Conservation (phyloP, 2,329 filamentous ascomycete genomes). For the Trichoderma oligosporum region DNA sequence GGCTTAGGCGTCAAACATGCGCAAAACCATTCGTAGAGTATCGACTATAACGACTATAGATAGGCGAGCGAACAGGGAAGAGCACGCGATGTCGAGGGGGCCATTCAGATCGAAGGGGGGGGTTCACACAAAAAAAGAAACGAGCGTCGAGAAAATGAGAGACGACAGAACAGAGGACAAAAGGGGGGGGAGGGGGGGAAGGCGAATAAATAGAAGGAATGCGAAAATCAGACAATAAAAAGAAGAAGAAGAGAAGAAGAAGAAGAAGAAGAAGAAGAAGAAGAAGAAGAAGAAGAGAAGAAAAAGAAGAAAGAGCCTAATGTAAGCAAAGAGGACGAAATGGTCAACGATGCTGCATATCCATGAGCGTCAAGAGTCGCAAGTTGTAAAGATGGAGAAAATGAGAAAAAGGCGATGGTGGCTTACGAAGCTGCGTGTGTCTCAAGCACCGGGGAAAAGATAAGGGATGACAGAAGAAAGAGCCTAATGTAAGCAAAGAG, state of each 20-base stretch:
- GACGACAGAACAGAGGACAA: background rate
- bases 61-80: background rate
- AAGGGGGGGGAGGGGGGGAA: background rate
- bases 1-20: background rate
- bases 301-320: constrained; percentile 1
- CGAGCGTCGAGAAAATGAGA: constrained; percentile 15
- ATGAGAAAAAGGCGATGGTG: background rate
- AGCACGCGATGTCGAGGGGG: constrained; percentile 16
- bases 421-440: constrained; percentile 17
- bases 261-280: background rate
- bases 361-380: background rate
- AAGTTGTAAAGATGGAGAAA: background rate
- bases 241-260: background rate
- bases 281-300: background rate
- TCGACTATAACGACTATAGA: constrained; percentile 3
- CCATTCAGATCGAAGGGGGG: constrained; percentile 14
- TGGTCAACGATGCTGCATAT: background rate
- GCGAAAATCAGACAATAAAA: background rate
- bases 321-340: no score
- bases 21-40: constrained; percentile 11
- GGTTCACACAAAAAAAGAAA: background rate
- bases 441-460: constrained; percentile 8
- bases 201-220: background rate
- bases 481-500: no score
- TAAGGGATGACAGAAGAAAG: constrained; percentile 16